Conservation (phyloP, 2,329 filamentous ascomycete genomes). For the Colletotrichum theobromicola region DNA sequence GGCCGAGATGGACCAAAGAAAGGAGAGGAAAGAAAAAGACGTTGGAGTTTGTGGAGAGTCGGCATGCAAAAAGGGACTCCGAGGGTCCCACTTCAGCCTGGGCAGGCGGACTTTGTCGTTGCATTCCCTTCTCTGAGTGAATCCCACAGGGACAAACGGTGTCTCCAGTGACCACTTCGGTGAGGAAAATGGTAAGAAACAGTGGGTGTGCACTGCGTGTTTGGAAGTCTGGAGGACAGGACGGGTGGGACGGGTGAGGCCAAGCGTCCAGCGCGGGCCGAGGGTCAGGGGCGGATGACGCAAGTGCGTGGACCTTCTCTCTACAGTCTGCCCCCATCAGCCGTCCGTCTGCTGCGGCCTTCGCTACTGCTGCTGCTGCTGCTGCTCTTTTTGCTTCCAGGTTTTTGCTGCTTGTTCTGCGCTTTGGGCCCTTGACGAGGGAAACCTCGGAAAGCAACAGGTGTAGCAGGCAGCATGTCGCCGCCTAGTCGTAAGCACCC, state of each 20-base stretch:
- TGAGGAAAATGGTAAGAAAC: background rate
- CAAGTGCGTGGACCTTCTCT: constrained; percentile 18
- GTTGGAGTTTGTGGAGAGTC: background rate
- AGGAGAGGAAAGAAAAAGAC: background rate
- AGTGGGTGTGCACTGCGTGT: background rate
- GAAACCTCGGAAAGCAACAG: background rate
- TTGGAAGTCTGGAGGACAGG: background rate
- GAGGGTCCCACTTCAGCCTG: constrained; percentile 1
- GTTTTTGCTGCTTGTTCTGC: background rate
- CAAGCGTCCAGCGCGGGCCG: constrained; percentile 19
- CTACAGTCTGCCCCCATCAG: background rate
- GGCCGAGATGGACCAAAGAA: background rate
- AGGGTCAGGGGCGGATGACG: constrained; percentile 16
- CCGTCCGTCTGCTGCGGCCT: background rate
- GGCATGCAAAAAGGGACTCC: background rate
- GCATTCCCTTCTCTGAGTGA: background rate
- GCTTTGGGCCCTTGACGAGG: background rate
- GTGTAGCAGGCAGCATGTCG: background rate
- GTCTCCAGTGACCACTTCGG: background rate
- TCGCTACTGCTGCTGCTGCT: background rate
- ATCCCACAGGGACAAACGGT: background rate
- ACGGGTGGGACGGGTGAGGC: constrained; percentile 10
- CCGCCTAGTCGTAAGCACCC: background rate
- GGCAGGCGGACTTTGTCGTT: background rate
- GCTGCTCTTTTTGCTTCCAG: background rate